Percentiles rank a stretch among this genome's conserved stretches.
Evolutionary conservation across 345 rosid genomes (phyloP).

Genomic region (Acer saccharum): DNA sequence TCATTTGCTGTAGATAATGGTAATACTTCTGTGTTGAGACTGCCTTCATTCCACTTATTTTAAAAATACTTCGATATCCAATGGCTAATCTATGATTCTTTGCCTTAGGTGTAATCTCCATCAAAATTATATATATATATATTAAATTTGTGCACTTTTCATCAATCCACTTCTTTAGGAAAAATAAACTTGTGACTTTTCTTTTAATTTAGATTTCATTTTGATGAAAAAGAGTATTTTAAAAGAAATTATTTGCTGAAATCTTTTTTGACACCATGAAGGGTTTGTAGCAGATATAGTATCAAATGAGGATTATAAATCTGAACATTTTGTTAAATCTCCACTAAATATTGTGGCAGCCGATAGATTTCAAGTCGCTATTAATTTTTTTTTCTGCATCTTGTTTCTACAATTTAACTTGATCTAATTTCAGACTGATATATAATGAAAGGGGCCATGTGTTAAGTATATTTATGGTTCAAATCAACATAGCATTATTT

Average conservation of each 20-base stretch:
- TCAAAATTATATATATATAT: background rate
- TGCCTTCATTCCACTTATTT: background rate
- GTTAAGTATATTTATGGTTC: constrained; percentile 9
- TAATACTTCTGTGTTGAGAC: constrained; percentile 13
- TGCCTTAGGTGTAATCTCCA: background rate
- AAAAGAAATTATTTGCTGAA: background rate
- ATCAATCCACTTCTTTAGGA: background rate
- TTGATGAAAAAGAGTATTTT: constrained; percentile 6
- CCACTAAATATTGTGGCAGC: background rate
- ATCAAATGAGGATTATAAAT: background rate
- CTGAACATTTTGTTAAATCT: background rate
- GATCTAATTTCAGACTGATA: constrained; percentile 3
- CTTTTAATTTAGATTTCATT: background rate
- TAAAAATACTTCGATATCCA: background rate
- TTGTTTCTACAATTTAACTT: background rate
- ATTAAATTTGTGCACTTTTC: background rate
- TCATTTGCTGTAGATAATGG: constrained; percentile 12
- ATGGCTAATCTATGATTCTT: background rate
- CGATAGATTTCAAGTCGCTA: background rate
- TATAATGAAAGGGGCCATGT: background rate
- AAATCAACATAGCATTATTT: constrained; percentile 1
- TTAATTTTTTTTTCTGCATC: background rate
- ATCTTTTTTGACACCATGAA: background rate
- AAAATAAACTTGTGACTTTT: background rate
- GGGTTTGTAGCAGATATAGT: background rate